Conservation (phyloP, 345 rosid species). For the Kernera saxatilis region DNA sequence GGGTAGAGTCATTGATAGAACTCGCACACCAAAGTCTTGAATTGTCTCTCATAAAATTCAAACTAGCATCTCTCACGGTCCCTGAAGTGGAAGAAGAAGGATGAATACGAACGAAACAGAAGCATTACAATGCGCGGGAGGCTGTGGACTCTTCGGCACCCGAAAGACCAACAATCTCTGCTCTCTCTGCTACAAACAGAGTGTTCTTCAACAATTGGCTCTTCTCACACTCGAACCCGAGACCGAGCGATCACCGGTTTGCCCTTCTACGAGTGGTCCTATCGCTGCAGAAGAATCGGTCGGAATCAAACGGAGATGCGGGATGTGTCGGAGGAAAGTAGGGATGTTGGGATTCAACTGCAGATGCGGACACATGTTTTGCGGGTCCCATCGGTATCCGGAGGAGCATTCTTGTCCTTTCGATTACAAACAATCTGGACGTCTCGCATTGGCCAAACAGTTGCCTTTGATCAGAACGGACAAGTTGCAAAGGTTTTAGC, state of each 20-base stretch:
- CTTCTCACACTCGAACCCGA: not conserved
- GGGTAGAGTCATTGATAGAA: not conserved
- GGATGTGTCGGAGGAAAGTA: slow-evolving; percentile 48
- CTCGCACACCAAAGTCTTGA: not conserved
- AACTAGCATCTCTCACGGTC: not conserved
- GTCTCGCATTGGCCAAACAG: slow-evolving; percentile 55
- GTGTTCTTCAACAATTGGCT: not conserved
- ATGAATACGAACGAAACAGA: not conserved
- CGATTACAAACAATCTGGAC: slow-evolving; percentile 54
- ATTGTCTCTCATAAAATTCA: not conserved
- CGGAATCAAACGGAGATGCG: slow-evolving; percentile 37
- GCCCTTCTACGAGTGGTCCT: not conserved
- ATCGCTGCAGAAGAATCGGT: not conserved
- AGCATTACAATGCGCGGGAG: slow-evolving; percentile 7
- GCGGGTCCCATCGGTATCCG: slow-evolving; percentile 64
- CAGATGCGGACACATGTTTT: slow-evolving; percentile 58
- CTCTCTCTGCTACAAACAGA: slow-evolving; percentile 9
- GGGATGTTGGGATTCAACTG: slow-evolving; percentile 65
- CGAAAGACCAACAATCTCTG: slow-evolving; percentile 18
- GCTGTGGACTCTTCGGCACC: slow-evolving; percentile 15
- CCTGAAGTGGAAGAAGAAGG: not conserved
- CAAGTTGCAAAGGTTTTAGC: slow-evolving; percentile 37
- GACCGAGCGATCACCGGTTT: not conserved
- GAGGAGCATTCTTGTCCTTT: slow-evolving; percentile 63
- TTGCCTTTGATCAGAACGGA: slow-evolving; percentile 59